phyloP scores from a whole-genome alignment of 805 yeast species.

The Trichomonascus vanleenenianus region DNA sequence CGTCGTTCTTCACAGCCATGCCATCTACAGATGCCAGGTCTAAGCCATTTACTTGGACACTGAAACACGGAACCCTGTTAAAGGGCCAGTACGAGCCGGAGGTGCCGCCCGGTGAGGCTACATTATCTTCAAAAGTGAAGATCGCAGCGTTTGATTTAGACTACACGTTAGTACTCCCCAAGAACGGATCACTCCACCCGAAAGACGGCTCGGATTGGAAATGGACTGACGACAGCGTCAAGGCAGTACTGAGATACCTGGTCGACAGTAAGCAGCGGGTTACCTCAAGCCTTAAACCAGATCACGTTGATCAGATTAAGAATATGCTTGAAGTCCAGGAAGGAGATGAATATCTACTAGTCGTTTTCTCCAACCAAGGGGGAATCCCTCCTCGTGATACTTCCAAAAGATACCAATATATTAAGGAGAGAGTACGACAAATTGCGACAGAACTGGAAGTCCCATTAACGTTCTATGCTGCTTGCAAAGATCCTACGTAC shows the following conservation, averaged over 20 bases:
- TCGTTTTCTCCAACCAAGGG: conserved; percentile 84
- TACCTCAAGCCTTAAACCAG: not conserved
- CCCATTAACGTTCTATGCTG: conserved; percentile 48
- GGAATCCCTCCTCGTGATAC: conserved; percentile 39
- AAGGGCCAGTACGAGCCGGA: too few relatives aligned
- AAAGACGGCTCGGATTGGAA: conserved; percentile 66
- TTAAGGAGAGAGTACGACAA: conserved; percentile 25
- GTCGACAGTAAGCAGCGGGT: not conserved
- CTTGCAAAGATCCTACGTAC: conserved; percentile 47
- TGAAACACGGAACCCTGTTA: too few relatives aligned
- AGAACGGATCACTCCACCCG: conserved; percentile 53
- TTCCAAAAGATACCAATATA: conserved; percentile 30
- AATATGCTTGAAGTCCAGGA: conserved; percentile 13
- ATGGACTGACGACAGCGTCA: conserved; percentile 34
- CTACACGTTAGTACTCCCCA: conserved; percentile 63
- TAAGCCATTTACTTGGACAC: too few relatives aligned
- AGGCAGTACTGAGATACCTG: not conserved
- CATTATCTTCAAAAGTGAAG: not conserved
- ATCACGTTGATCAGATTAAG: not conserved
- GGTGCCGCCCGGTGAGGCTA: not conserved
- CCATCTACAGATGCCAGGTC: too few relatives aligned
- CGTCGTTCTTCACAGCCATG: not conserved
- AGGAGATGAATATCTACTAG: conserved; percentile 35
- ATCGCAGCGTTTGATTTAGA: conserved; percentile 82
- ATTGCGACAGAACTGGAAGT: conserved; percentile 24